Evolutionary conservation across 352 stramenopile species (phyloP).

Genomic region (Phytophthora gonapodyides): DNA sequence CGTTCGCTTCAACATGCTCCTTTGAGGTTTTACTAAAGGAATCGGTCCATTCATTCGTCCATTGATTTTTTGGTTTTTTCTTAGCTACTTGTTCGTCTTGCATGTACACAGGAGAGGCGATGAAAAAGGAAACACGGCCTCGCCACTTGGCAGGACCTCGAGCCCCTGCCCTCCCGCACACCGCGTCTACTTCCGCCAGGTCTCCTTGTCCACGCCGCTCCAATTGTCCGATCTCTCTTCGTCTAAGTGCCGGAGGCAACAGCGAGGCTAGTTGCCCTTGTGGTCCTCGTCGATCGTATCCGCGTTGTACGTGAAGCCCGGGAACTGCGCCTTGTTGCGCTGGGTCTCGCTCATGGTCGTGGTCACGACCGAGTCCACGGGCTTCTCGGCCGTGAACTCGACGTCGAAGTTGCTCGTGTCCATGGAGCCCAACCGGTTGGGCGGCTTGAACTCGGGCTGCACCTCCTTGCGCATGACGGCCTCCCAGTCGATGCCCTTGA

Average conservation of each 20-base stretch:
- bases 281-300: constrained; percentile 88
- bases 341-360: constrained; percentile 91
- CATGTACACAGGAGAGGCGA: constrained; percentile 32
- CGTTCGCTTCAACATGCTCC: constrained; percentile 1
- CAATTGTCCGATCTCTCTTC: constrained; percentile 33
- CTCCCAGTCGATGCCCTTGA: constrained; percentile 93
- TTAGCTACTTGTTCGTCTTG: constrained; percentile 40
- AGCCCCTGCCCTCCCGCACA: constrained; percentile 9
- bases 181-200: constrained; percentile 27
- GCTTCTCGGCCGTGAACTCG: constrained; percentile 93
- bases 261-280: constrained; percentile 68
- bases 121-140: constrained; percentile 41
- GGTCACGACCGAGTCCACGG: constrained; percentile 91
- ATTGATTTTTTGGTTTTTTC: constrained; percentile 43
- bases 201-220: constrained; percentile 32
- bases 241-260: constrained; percentile 35
- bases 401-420: constrained; percentile 96
- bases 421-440: constrained; percentile 86
- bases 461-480: constrained; percentile 88
- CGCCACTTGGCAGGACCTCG: constrained; percentile 16
- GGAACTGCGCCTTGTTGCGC: constrained; percentile 91
- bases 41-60: constrained; percentile 38
- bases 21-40: neutral
- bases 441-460: constrained; percentile 92
- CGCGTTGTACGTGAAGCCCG: constrained; percentile 90